phyloP scores from a whole-genome alignment of 768 basidiomycete species.

The Suillus weaverae region DNA sequence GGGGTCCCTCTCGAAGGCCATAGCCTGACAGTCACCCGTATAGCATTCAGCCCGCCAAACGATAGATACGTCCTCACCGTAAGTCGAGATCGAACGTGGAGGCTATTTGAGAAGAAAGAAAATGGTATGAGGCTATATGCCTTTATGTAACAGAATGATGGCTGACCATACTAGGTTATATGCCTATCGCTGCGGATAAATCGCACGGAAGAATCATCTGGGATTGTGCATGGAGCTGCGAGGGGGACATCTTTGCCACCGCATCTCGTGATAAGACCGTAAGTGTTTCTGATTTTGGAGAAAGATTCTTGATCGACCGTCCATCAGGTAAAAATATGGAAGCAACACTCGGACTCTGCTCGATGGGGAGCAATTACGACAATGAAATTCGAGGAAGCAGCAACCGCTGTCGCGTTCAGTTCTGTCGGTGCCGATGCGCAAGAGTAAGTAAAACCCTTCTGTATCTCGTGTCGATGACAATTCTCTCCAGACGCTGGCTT shows the following conservation, averaged over 20 bases:
- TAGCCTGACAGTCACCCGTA: constrained; percentile 83
- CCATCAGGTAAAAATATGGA: constrained; percentile 83
- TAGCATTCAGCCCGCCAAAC: constrained; percentile 81
- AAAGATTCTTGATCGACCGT: not conserved
- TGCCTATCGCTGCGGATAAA: constrained; percentile 68
- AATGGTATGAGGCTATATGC: constrained; percentile 35
- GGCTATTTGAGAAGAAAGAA: constrained; percentile 60
- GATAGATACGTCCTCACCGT: constrained; percentile 79
- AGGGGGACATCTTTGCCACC: constrained; percentile 83
- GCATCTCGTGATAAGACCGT: constrained; percentile 96
- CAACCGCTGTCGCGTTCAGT: constrained; percentile 78
- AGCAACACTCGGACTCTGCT: constrained; percentile 30
- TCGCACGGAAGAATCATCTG: constrained; percentile 92
- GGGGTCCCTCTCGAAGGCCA: constrained; percentile 82
- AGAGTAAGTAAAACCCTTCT: constrained; percentile 38
- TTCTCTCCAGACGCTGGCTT: constrained; percentile 47
- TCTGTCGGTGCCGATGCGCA: constrained; percentile 32
- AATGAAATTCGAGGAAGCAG: constrained; percentile 72
- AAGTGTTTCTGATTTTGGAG: constrained; percentile 17
- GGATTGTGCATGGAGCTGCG: constrained; percentile 87
- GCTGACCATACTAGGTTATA: constrained; percentile 47
- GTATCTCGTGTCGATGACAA: constrained; percentile 6
- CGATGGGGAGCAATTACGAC: constrained; percentile 61
- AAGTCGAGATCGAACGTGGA: constrained; percentile 91
- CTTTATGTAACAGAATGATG: not conserved